Evolutionary conservation across 2,329 filamentous ascomycete species (phyloP).

Genomic region (Botrytis fabae): DNA sequence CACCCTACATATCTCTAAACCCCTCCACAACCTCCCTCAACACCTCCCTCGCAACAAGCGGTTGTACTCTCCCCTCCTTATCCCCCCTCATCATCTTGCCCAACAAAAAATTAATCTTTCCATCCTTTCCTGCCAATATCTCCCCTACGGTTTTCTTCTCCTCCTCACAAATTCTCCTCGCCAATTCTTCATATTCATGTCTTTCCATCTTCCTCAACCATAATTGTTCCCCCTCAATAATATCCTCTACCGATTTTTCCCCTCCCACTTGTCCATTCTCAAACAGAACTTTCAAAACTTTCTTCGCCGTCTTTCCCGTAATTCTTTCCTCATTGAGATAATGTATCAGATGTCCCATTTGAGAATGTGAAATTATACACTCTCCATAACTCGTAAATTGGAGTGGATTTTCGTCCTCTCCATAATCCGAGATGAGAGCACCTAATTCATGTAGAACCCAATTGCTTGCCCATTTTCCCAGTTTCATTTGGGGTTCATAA

Average conservation of each 20-base stretch:
- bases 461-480: constrained; percentile 55
- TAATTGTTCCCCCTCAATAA: constrained; percentile 59
- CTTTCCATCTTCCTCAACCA: constrained; percentile 54
- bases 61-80: constrained; percentile 61
- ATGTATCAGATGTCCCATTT: constrained; percentile 48
- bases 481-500: constrained; percentile 28
- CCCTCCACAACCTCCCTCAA: constrained; percentile 39
- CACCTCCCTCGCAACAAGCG: constrained; percentile 56
- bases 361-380: constrained; percentile 32
- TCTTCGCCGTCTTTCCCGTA: constrained; percentile 59
- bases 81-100: constrained; percentile 66
- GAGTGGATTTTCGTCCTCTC: constrained; percentile 34
- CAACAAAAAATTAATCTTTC: constrained; percentile 68
- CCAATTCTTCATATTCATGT: constrained; percentile 56
- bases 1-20: neutral
- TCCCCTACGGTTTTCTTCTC: constrained; percentile 54
- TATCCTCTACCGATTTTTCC: constrained; percentile 45
- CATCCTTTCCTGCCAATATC: constrained; percentile 59
- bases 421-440: constrained; percentile 57
- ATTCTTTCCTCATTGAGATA: constrained; percentile 47
- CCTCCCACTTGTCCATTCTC: constrained; percentile 44
- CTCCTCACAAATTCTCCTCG: constrained; percentile 55
- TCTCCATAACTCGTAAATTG: constrained; percentile 32
- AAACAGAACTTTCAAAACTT: constrained; percentile 57
- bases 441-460: constrained; percentile 78